phyloP scores from a whole-genome alignment of 163 green algal species.

The Chloromonas sp. region DNA sequence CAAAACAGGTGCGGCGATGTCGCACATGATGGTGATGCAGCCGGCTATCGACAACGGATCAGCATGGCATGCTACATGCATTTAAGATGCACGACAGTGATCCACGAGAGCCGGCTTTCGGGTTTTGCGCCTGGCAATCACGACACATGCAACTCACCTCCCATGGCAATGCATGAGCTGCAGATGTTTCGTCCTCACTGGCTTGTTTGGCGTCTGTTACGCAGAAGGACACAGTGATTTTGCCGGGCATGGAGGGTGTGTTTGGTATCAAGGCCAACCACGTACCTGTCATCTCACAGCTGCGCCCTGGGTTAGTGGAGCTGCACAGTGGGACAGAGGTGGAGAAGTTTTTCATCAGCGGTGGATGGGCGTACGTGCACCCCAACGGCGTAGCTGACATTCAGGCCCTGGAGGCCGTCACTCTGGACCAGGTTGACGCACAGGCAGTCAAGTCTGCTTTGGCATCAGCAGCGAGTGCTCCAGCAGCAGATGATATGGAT shows the following conservation, averaged over 20 bases:
- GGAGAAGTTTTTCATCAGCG: constrained; percentile 89
- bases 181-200: too few relatives aligned
- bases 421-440: constrained; percentile 81
- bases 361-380: constrained; percentile 97
- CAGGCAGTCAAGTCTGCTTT: constrained; percentile 79
- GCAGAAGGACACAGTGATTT: constrained; percentile 81
- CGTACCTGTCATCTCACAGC: constrained; percentile 93
- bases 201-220: too few relatives aligned
- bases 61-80: not conserved
- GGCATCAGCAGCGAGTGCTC: constrained; percentile 42
- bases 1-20: constrained; percentile 7
- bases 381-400: constrained; percentile 88
- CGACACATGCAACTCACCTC: too few relatives aligned
- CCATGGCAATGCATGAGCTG: too few relatives aligned
- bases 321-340: constrained; percentile 86
- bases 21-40: not conserved
- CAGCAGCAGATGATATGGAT: constrained; percentile 83
- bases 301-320: constrained; percentile 88
- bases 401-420: constrained; percentile 88
- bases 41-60: too few relatives aligned
- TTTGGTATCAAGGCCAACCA: constrained; percentile 98
- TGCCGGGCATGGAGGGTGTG: constrained; percentile 90
- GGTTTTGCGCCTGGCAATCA: too few relatives aligned
- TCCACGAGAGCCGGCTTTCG: too few relatives aligned
- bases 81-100: too few relatives aligned